phyloP scores from a whole-genome alignment of 345 rosid species.

The Triadica sebifera region DNA sequence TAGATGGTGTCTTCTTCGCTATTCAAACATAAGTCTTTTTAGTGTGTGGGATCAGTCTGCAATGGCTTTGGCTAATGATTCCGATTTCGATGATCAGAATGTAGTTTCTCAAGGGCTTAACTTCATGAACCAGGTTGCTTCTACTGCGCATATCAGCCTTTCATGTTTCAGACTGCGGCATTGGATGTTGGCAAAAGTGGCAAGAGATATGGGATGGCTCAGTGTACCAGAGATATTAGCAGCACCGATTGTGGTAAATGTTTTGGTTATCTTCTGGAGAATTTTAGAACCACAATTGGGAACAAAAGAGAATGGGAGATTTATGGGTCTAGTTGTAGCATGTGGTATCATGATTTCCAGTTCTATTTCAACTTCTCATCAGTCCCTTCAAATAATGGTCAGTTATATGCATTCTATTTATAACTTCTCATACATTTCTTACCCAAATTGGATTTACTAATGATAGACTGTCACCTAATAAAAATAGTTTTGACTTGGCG shows the following conservation, averaged over 20 bases:
- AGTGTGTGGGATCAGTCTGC: slow-evolving; percentile 36
- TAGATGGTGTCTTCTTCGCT: slow-evolving; percentile 38
- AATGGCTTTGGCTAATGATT: slow-evolving; percentile 26
- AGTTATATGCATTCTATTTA: too few species aligned
- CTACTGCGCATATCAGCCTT: slow-evolving; percentile 25
- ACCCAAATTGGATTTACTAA: too few species aligned
- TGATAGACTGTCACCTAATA: too few species aligned
- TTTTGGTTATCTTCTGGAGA: slow-evolving; percentile 26
- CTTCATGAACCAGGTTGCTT: slow-evolving; percentile 35
- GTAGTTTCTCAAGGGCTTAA: slow-evolving; percentile 26
- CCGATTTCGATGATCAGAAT: slow-evolving; percentile 35
- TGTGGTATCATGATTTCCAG: slow-evolving; percentile 43
- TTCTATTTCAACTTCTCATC: slow-evolving; percentile 40
- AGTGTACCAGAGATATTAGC: slow-evolving; percentile 40
- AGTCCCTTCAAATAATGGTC: slow-evolving; percentile 26
- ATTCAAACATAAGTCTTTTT: slow-evolving; percentile 31
- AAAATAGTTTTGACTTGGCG: too few species aligned
- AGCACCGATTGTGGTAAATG: slow-evolving; percentile 35
- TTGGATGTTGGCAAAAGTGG: slow-evolving; percentile 39
- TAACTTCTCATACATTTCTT: too few species aligned
- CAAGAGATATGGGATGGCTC: slow-evolving; percentile 49
- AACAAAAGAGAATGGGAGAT: slow-evolving; percentile 47
- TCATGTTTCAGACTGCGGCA: slow-evolving; percentile 30
- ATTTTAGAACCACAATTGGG: slow-evolving; percentile 32
- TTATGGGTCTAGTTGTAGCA: slow-evolving; percentile 47